These are phyloP conservation scores for Fistulifera solaris DNA, from an alignment of 108 stramenopile genomes.

Conservation along the genomic window DNA sequence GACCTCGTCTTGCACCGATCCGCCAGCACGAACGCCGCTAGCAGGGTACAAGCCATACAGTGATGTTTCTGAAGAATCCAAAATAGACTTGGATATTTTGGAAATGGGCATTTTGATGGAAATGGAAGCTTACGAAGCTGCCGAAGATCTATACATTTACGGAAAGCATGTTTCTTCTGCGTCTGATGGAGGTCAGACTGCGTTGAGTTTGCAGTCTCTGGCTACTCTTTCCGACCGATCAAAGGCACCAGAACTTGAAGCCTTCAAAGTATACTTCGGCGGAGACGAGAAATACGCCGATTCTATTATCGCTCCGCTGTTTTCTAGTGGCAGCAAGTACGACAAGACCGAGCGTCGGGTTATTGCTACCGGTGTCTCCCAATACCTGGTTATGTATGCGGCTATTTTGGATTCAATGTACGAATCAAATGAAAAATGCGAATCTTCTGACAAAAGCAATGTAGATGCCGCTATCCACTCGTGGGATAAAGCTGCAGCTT, in stretches of 20 bases:
- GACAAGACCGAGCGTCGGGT: constrained; percentile 35
- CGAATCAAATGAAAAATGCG: constrained; percentile 45
- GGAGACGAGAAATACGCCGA: constrained; percentile 53
- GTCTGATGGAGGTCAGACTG: constrained; percentile 13
- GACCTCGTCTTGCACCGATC: constrained; percentile 21
- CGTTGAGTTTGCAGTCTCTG: constrained; percentile 27
- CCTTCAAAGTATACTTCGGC: constrained; percentile 50
- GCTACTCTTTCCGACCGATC: constrained; percentile 47
- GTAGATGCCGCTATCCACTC: constrained; percentile 10
- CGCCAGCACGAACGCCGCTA: constrained; percentile 11
- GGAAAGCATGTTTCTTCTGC: constrained; percentile 35
- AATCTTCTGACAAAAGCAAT: constrained; percentile 3
- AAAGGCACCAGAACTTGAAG: constrained; percentile 51
- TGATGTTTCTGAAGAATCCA: constrained; percentile 38
- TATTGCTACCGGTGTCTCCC: constrained; percentile 34
- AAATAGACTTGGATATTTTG: constrained; percentile 62
- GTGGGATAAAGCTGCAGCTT: constrained; percentile 65
- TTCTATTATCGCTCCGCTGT: constrained; percentile 39
- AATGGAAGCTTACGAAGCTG: constrained; percentile 57
- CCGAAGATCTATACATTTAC: constrained; percentile 50
- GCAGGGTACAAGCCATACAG: constrained; percentile 55
- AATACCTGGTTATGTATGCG: constrained; percentile 64
- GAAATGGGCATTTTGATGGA: constrained; percentile 55
- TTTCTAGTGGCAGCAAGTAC: constrained; percentile 12
- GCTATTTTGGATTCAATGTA: constrained; percentile 46